Evolutionary conservation across 2,329 filamentous ascomycete species (phyloP).

Genomic region (Ophiostoma quercus): DNA sequence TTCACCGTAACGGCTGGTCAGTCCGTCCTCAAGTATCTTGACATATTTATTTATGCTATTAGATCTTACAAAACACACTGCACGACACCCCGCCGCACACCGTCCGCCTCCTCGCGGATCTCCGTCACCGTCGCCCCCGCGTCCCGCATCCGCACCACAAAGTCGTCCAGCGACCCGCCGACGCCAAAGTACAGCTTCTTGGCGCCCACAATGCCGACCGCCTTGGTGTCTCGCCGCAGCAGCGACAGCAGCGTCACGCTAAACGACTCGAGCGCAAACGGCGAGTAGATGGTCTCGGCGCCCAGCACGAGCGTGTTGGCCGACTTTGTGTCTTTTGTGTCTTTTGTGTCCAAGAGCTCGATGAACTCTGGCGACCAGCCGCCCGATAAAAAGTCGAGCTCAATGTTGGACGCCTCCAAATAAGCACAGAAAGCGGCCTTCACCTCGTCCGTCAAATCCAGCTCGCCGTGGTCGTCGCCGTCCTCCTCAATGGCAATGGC

Average conservation of each 20-base stretch:
- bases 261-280: conserved; percentile 63
- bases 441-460: conserved; percentile 58
- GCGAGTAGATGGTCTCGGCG: conserved; percentile 80
- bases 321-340: no score
- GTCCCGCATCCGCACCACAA: conserved; percentile 49
- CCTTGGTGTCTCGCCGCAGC: conserved; percentile 38
- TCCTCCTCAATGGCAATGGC: conserved; percentile 51
- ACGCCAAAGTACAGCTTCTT: conserved; percentile 83
- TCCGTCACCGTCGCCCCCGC: conserved; percentile 47
- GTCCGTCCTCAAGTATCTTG: no score
- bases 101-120: conserved; percentile 55
- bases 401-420: conserved; percentile 48
- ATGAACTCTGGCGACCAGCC: conserved; percentile 66
- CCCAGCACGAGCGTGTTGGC: conserved; percentile 55
- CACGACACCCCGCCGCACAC: conserved; percentile 58
- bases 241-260: conserved; percentile 59
- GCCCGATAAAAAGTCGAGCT: conserved; percentile 64
- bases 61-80: conserved; percentile 35
- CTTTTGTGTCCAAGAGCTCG: conserved; percentile 42
- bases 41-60: no score
- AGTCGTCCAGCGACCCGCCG: conserved; percentile 73
- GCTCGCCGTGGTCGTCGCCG: conserved; percentile 55
- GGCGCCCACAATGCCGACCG: conserved; percentile 57
- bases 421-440: conserved; percentile 53
- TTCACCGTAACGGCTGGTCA: background rate